A percentile compares a stretch with the other conserved stretches of the same genome.
These are phyloP conservation scores for Pelargonium fulgidum DNA, from an alignment of 441 rosid genomes.

Conservation along the genomic window DNA sequence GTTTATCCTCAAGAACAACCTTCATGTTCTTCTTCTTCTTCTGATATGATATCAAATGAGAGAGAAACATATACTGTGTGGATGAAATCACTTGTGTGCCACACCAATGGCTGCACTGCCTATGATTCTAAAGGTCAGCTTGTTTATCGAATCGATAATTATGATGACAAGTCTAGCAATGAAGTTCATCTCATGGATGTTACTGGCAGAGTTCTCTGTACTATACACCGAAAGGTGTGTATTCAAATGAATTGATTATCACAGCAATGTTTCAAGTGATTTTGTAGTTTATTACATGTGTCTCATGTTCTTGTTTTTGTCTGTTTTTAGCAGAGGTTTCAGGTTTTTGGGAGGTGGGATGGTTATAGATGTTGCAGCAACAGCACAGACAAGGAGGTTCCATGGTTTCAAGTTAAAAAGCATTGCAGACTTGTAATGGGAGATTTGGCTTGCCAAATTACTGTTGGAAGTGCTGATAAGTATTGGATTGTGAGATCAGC, in stretches of 20 bases:
- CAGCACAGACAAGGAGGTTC: slow-evolving; percentile 23
- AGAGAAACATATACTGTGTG: slow-evolving; percentile 62
- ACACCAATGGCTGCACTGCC: slow-evolving; percentile 70
- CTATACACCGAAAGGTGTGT: slow-evolving; percentile 44
- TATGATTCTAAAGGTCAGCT: slow-evolving; percentile 53
- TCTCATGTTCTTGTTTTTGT: not conserved
- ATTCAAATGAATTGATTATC: not conserved
- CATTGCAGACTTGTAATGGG: slow-evolving; percentile 3
- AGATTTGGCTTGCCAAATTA: slow-evolving; percentile 36
- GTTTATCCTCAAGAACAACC: not conserved
- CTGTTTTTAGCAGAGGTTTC: slow-evolving; percentile 34
- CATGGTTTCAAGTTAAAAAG: slow-evolving; percentile 33
- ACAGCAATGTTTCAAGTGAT: not conserved
- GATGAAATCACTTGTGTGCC: slow-evolving; percentile 80
- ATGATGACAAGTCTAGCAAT: slow-evolving; percentile 44
- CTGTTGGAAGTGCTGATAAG: slow-evolving; percentile 24
- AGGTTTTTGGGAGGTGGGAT: slow-evolving; percentile 48
- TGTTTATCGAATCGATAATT: slow-evolving; percentile 66
- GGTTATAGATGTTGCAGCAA: slow-evolving; percentile 44
- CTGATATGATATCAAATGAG: slow-evolving; percentile 4
- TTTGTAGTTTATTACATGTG: not conserved
- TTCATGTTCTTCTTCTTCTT: not conserved
- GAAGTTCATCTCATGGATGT: slow-evolving; percentile 70
- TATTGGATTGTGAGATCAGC: slow-evolving; percentile 29
- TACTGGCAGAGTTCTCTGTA: slow-evolving; percentile 51